Evolutionary conservation across 208 protist genomes (phyloP).

Genomic region (Crithidia bombi): DNA sequence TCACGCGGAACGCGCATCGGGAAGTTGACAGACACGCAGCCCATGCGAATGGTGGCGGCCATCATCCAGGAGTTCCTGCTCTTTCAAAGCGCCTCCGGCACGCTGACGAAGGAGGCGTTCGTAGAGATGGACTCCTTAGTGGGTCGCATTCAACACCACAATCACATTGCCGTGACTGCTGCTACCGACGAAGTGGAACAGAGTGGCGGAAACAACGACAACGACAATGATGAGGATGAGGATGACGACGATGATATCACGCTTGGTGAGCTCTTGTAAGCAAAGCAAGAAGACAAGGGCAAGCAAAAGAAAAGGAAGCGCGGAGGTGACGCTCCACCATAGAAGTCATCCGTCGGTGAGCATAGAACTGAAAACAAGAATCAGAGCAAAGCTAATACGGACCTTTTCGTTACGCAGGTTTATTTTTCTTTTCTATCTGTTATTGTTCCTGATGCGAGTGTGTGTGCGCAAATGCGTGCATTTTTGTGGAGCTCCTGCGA

Average conservation of each 20-base stretch:
- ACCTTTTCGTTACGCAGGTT: neutral
- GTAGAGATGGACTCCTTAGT: slow-evolving; percentile 58
- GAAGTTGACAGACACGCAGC: slow-evolving; percentile 31
- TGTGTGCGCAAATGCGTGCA: too few relatives aligned
- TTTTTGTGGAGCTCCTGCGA: too few relatives aligned
- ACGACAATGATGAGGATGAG: neutral
- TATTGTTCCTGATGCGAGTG: too few relatives aligned
- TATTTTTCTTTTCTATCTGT: too few relatives aligned
- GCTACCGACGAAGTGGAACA: slow-evolving; percentile 2
- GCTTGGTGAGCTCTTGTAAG: slow-evolving; percentile 24
- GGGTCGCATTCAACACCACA: slow-evolving; percentile 45
- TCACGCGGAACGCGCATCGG: slow-evolving; percentile 35
- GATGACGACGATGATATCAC: slow-evolving; percentile 18
- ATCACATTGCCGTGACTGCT: slow-evolving; percentile 55
- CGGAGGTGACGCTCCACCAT: neutral
- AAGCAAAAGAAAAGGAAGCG: neutral
- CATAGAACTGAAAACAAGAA: neutral
- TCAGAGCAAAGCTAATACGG: neutral
- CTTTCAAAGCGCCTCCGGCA: slow-evolving; percentile 79
- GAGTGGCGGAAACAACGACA: too few relatives aligned
- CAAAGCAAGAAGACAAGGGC: too few relatives aligned
- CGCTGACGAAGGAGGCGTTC: slow-evolving; percentile 62
- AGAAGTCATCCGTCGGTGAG: neutral
- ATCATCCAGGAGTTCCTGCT: slow-evolving; percentile 90
- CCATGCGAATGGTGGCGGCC: slow-evolving; percentile 77